Conservation (phyloP, 2,329 filamentous ascomycete genomes). For the Calonectria honghensis region DNA sequence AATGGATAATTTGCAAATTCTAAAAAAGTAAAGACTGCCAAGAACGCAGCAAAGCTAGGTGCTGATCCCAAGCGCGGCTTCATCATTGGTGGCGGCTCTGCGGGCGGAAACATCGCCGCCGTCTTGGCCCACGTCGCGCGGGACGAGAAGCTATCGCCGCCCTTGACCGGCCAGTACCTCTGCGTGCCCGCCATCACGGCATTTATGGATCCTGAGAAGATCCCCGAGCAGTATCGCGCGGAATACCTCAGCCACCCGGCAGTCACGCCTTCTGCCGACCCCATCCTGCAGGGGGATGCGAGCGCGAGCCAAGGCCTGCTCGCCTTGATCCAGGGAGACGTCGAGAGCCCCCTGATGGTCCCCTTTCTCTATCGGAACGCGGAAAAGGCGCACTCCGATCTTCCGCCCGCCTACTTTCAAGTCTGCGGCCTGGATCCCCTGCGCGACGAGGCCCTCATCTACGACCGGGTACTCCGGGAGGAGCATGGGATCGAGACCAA, state of each 20-base stretch:
- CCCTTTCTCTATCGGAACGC: slow-evolving; percentile 1
- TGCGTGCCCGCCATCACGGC: slow-evolving; percentile 6
- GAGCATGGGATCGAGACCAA: slow-evolving; percentile 17
- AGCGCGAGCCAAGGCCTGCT: background rate
- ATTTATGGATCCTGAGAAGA: slow-evolving; percentile 7
- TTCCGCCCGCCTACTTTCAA: slow-evolving; percentile 38
- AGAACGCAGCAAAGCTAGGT: background rate
- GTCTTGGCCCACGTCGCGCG: slow-evolving; percentile 6
- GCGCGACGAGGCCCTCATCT: slow-evolving; percentile 41
- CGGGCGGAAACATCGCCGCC: slow-evolving; percentile 6
- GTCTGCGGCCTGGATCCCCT: slow-evolving; percentile 37
- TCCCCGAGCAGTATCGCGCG: slow-evolving; percentile 3
- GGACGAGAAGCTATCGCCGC: slow-evolving; percentile 19
- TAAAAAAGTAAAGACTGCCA: background rate
- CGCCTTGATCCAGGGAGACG: background rate
- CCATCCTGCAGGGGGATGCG: background rate
- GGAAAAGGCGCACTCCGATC: background rate
- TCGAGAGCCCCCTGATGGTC: background rate
- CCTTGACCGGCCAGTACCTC: slow-evolving; percentile 15
- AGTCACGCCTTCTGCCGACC: background rate
- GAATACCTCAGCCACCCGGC: slow-evolving; percentile 6
- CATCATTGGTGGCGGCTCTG: slow-evolving; percentile 13
- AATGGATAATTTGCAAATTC: background rate
- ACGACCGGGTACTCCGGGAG: slow-evolving; percentile 36
- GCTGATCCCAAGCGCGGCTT: slow-evolving; percentile 1